Evolutionary conservation across 257 asterid genomes (phyloP), one percentile per base, ranked within the genome.

Genomic region (Plantago ovata): DNA sequence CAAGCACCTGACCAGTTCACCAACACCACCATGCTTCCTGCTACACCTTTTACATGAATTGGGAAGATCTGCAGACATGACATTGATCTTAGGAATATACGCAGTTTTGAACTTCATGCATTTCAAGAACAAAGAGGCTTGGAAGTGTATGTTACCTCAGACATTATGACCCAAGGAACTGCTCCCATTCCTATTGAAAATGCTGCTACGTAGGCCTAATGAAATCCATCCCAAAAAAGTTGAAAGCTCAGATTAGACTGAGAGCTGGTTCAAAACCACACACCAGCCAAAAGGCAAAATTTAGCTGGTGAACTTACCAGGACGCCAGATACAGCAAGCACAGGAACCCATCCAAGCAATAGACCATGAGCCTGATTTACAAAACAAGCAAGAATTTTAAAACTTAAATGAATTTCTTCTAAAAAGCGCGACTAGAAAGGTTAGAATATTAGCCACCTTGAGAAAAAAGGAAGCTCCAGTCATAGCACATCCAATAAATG

Each of bases 151-250:
- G 36, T 12, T 81, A 88, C 96, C 95, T 86, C 97, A 6, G 95
- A 86, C 97, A 89, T 89, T 18, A 86, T 80, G 50, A 89, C 92
- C 97, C 95, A 89, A 32, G 97, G 97, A 63, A 82, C 94, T 12
- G 94, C 82, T 55, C 97, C 95, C 85, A 87, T 75, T 53, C 95
- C 95, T 32, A 28, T 28, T 4, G 36, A 89, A 63, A 82, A 86
- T 14, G 94, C 71, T 7, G 88, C 72, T 69, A 89, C 68, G 49
- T 84, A 89, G n/a, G 83, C 71, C 95, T 85, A 76, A 51, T 60
- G 45, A 61, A 36, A 68, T 62, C 52, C 53, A 65, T 61, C 59
- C 55, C 38, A 44, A 9, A 32, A 49, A 21, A 19, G 13, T 28
- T 4, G 36, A 4, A 28, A 28, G 36, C 36, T 28, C 36, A 28